Conservation (phyloP, 1,284 basidiomycete species). For the Pseudozyma hubeiensis region DNA sequence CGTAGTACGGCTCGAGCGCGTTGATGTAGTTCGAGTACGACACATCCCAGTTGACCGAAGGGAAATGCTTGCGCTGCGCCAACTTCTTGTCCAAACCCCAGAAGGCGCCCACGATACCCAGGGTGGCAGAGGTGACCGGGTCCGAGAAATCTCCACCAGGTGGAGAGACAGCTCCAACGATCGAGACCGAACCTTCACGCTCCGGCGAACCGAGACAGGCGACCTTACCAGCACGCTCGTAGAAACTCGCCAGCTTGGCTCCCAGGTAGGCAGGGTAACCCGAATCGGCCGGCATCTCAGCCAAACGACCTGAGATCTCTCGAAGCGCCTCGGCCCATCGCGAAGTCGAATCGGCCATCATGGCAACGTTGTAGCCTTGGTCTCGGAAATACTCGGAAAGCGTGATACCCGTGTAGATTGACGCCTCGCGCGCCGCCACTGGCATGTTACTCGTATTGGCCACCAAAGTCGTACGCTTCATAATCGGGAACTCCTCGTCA, state of each 20-base stretch:
- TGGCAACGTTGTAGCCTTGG: slow-evolving; percentile 95
- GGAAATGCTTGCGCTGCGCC: slow-evolving; percentile 97
- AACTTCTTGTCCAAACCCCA: slow-evolving; percentile 82
- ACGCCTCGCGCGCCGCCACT: slow-evolving; percentile 98
- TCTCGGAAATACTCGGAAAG: slow-evolving; percentile 99
- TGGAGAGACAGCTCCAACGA: slow-evolving; percentile 98
- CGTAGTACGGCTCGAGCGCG: slow-evolving; percentile 93
- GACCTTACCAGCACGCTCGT: slow-evolving; percentile 98
- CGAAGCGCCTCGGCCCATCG: slow-evolving; percentile 99
- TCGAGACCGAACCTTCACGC: slow-evolving; percentile 92
- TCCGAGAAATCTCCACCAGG: slow-evolving; percentile 99
- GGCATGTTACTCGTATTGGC: slow-evolving; percentile 99
- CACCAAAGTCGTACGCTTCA: slow-evolving; percentile 99
- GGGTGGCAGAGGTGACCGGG: slow-evolving; percentile 95
- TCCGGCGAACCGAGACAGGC: slow-evolving; percentile 89
- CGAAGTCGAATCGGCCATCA: slow-evolving; percentile 99
- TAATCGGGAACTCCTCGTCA: slow-evolving; percentile 95
- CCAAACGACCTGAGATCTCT: slow-evolving; percentile 98
- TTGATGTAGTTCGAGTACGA: slow-evolving; percentile 99
- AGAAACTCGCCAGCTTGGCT: slow-evolving; percentile 96
- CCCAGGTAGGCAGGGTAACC: slow-evolving; percentile 93
- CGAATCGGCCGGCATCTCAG: slow-evolving; percentile 99
- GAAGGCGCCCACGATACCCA: slow-evolving; percentile 99
- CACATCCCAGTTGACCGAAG: slow-evolving; percentile 97
- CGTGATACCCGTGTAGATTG: slow-evolving; percentile 99